Evolutionary conservation across 805 yeast species (phyloP).

Genomic region (Metschnikowia reukaufii): DNA sequence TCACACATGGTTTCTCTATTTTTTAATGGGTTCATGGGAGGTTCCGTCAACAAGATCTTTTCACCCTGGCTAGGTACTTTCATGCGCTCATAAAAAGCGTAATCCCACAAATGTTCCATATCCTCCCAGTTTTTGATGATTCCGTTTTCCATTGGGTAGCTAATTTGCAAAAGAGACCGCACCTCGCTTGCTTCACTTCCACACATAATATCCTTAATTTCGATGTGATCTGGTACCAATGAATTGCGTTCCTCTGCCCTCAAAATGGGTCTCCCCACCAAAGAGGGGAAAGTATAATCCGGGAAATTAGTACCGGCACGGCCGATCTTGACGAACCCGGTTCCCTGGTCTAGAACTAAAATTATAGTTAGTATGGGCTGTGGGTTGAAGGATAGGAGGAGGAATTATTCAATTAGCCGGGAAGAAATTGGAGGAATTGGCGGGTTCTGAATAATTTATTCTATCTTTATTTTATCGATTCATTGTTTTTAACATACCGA

Average conservation of each 20-base stretch:
- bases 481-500: conserved; percentile 17
- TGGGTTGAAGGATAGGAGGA: neutral
- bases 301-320: conserved; percentile 97
- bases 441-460: too few species aligned
- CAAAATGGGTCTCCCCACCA: conserved; percentile 94
- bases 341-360: conserved; percentile 94
- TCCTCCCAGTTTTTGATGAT: conserved; percentile 96
- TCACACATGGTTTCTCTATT: conserved; percentile 91
- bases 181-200: conserved; percentile 94
- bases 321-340: conserved; percentile 97
- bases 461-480: neutral
- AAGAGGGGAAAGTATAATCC: conserved; percentile 93
- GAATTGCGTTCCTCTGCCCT: conserved; percentile 89
- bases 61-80: conserved; percentile 69
- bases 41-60: conserved; percentile 89
- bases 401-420: too few species aligned
- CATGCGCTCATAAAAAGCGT: conserved; percentile 91
- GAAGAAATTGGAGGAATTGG: too few species aligned
- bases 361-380: conserved; percentile 15
- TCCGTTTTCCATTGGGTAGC: conserved; percentile 99
- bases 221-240: conserved; percentile 55
- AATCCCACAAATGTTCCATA: conserved; percentile 98
- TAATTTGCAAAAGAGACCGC: conserved; percentile 83
- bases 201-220: conserved; percentile 95
- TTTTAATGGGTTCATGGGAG: conserved; percentile 94